Evolutionary conservation across 371 early-diverging fungal species (phyloP), one percentile per base, ranked within the genome.

Genomic region (Mortierella sp.): DNA sequence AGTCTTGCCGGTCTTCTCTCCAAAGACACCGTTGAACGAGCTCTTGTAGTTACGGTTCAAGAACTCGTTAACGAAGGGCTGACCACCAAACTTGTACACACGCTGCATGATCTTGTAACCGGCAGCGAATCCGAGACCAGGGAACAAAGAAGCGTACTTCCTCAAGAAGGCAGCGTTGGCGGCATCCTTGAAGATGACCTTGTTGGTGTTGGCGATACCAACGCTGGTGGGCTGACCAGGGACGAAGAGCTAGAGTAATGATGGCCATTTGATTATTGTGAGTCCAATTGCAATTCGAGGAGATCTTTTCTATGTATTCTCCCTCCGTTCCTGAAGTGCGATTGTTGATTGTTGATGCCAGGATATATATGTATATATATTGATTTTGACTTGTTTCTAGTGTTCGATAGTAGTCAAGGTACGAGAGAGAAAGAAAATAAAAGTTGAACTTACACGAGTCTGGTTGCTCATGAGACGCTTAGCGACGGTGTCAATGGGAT

Each of bases 1-100:
- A 19, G 97, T 95, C 89, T 97, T 97, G 74, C 96, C 94, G 58
- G 95, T 95, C 85, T 93, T 92, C 71, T 98, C 98, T 52, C 98
- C 98, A 90, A 98, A 97, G 40, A 89, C 75, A 28, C 77, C 73
- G 55, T 89, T 85, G 86, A 98, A 98, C n/a, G 85, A 53, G 28
- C 81, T 77, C 74, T 92, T 91, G 88, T 97, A 91, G 85, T 97
- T 82, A 45, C 78, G 90, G 86, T 94, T 95, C 68, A 98, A 80
- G 83, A 92, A 96, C 85, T 98, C 98, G 83, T 93, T 95, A 40
- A 96, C 97, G 74, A 94, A 96, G 24, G 98, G 97, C 87, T 98
- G 99, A 19, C 99, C 99, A 77, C 98, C 98, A 76, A 97, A 98
- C 88, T 98, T 98, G 92, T 98, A 98, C 50, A 97, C 91, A 69